phyloP scores from a whole-genome alignment of 768 basidiomycete genomes.

The Calvatia gigantea region DNA sequence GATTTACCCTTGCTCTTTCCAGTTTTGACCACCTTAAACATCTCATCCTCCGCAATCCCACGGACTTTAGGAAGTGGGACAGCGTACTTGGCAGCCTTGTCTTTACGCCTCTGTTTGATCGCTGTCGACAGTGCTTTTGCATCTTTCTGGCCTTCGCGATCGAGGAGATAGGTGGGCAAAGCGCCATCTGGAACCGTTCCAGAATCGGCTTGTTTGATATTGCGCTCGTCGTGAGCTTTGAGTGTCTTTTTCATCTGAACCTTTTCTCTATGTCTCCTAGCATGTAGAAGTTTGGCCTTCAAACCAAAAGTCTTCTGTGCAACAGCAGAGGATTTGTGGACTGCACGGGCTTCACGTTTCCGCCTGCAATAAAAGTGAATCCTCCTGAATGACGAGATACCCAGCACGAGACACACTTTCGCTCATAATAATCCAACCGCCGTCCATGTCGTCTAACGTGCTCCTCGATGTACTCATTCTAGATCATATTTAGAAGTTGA shows the following conservation, averaged over 20 bases:
- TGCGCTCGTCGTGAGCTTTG: slow-evolving; percentile 98
- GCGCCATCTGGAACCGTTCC: slow-evolving; percentile 85
- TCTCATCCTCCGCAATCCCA: slow-evolving; percentile 98
- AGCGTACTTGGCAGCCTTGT: slow-evolving; percentile 97
- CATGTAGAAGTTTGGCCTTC: slow-evolving; percentile 97
- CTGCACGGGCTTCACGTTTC: slow-evolving; percentile 77
- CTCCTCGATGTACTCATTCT: slow-evolving; percentile 99
- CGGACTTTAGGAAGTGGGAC: slow-evolving; percentile 96
- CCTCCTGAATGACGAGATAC: slow-evolving; percentile 6
- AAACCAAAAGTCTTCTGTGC: slow-evolving; percentile 96
- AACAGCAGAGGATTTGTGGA: slow-evolving; percentile 70
- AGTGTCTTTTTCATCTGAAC: slow-evolving; percentile 99
- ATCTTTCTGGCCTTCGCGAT: slow-evolving; percentile 97
- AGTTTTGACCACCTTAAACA: slow-evolving; percentile 99
- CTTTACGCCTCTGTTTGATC: slow-evolving; percentile 98
- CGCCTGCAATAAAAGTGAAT: slow-evolving; percentile 44
- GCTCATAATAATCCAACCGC: slow-evolving; percentile 93
- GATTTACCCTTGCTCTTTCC: slow-evolving; percentile 95
- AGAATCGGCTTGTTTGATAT: slow-evolving; percentile 91
- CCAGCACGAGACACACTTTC: slow-evolving; percentile 58
- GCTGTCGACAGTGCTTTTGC: slow-evolving; percentile 95
- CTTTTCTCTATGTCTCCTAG: slow-evolving; percentile 95
- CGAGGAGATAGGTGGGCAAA: slow-evolving; percentile 91
- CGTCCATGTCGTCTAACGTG: slow-evolving; percentile 96
- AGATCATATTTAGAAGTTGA: neutral